Conservation (phyloP, 2,329 filamentous ascomycete species). For the Aspergillus puulaauensis region DNA sequence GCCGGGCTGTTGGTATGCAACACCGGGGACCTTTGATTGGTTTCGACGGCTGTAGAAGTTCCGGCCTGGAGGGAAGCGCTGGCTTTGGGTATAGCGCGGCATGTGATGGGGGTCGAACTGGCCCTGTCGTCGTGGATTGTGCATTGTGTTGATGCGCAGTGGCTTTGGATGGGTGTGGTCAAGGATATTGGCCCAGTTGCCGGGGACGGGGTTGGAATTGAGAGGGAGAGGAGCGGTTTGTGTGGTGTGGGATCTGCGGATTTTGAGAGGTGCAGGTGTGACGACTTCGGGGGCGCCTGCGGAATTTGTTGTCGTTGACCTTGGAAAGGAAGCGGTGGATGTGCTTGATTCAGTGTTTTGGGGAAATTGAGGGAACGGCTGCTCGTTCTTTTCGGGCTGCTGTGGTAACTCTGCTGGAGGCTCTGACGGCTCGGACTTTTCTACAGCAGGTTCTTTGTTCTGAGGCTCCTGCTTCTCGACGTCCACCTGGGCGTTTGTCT, state of each 20-base stretch:
- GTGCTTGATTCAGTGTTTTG: background rate
- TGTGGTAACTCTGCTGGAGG: background rate
- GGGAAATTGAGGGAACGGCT: background rate
- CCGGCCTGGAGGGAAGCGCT: constrained; percentile 19
- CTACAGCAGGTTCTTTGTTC: background rate
- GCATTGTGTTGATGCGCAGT: constrained; percentile 14
- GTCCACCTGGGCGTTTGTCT: constrained; percentile 26
- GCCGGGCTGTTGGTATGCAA: constrained; percentile 22
- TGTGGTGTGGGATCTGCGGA: constrained; percentile 27
- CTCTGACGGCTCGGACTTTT: background rate
- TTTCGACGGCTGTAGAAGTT: constrained; percentile 23
- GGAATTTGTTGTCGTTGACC: constrained; percentile 33
- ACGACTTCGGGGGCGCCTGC: constrained; percentile 38
- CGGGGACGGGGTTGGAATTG: constrained; percentile 26
- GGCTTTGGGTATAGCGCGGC: constrained; percentile 30
- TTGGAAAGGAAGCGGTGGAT: constrained; percentile 6
- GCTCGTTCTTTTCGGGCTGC: background rate
- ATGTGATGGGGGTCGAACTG: constrained; percentile 26
- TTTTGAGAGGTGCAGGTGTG: constrained; percentile 21
- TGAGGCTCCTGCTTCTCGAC: constrained; percentile 27
- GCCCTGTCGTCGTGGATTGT: constrained; percentile 12
- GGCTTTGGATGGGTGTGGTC: constrained; percentile 9
- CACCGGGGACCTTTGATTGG: constrained; percentile 32
- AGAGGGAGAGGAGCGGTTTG: constrained; percentile 15
- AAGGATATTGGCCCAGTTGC: constrained; percentile 12